Conservation (phyloP, 2,329 filamentous ascomycete genomes). For the Fusarium verticillioides region DNA sequence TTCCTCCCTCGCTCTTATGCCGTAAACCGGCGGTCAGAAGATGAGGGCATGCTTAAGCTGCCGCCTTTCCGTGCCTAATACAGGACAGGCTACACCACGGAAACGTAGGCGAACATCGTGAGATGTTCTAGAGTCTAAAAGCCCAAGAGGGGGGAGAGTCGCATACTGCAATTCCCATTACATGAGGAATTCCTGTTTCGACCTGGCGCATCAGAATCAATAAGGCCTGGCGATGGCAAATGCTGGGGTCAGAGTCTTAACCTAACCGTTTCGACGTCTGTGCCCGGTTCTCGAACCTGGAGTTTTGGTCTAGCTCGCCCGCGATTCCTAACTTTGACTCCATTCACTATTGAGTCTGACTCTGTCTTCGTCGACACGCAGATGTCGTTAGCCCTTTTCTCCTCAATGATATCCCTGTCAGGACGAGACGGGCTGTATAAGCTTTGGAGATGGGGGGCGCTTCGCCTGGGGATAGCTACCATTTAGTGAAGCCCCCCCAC, state of each 20-base stretch:
- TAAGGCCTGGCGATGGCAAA: slow-evolving; percentile 14
- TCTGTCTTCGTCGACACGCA: slow-evolving; percentile 17
- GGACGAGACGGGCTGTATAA: slow-evolving; percentile 18
- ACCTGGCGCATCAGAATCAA: slow-evolving; percentile 25
- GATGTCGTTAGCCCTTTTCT: slow-evolving; percentile 4
- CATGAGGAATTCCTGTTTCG: slow-evolving; percentile 34
- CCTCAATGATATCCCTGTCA: slow-evolving; percentile 22
- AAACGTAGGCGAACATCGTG: slow-evolving; percentile 17
- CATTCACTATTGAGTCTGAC: slow-evolving; percentile 12
- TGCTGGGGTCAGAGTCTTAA: slow-evolving; percentile 24
- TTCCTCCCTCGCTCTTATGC: not conserved
- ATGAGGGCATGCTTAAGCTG: slow-evolving; percentile 14
- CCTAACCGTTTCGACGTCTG: slow-evolving; percentile 21
- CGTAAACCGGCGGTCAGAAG: slow-evolving; percentile 31
- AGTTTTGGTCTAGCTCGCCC: slow-evolving; percentile 16
- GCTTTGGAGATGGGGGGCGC: slow-evolving; percentile 20
- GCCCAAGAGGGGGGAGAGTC: slow-evolving; percentile 1
- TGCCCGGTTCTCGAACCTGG: slow-evolving; percentile 35
- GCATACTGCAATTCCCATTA: slow-evolving; percentile 35
- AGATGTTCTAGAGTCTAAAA: slow-evolving; percentile 9
- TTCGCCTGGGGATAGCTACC: slow-evolving; percentile 19
- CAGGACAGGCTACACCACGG: not conserved
- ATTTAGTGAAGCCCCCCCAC: not conserved
- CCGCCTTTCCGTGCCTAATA: slow-evolving; percentile 8
- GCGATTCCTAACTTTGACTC: slow-evolving; percentile 3